phyloP scores from a whole-genome alignment of 2,329 filamentous ascomycete genomes.

The Rutstroemia sp. region DNA sequence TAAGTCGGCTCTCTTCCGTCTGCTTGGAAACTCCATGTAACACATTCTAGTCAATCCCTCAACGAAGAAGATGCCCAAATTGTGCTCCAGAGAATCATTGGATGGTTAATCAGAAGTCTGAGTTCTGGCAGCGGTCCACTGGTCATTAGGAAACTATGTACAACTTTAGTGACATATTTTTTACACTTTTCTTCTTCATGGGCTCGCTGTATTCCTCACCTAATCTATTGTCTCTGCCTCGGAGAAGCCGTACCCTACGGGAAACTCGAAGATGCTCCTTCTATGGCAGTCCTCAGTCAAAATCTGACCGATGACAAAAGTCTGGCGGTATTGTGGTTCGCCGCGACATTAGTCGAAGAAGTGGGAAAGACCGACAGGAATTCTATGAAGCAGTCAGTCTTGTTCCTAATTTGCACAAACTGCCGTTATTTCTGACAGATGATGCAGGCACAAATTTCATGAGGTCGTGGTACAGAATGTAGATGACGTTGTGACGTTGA shows the following conservation, averaged over 20 bases:
- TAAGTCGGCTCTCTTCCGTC: slow-evolving; percentile 31
- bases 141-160: slow-evolving; percentile 67
- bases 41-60: slow-evolving; percentile 37
- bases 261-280: slow-evolving; percentile 36
- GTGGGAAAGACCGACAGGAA: slow-evolving; percentile 59
- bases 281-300: slow-evolving; percentile 38
- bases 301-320: slow-evolving; percentile 43
- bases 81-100: slow-evolving; percentile 52
- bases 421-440: slow-evolving; percentile 5
- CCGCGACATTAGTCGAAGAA: slow-evolving; percentile 56
- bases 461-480: slow-evolving; percentile 44
- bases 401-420: slow-evolving; percentile 5
- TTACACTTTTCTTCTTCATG: slow-evolving; percentile 62
- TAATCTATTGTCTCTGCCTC: slow-evolving; percentile 50
- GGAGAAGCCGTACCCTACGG: slow-evolving; percentile 41
- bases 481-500: slow-evolving; percentile 40
- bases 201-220: slow-evolving; percentile 56
- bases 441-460: slow-evolving; percentile 37
- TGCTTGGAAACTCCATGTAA: slow-evolving; percentile 10
- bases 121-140: slow-evolving; percentile 46
- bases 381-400: slow-evolving; percentile 45
- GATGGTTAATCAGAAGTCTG: slow-evolving; percentile 53
- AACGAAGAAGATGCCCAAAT: slow-evolving; percentile 49
- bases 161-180: slow-evolving; percentile 70
- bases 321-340: slow-evolving; percentile 57